Evolutionary conservation across 2,329 filamentous ascomycete species (phyloP), one percentile per base, ranked within the genome.

Genomic region (Fusarium graminum): DNA sequence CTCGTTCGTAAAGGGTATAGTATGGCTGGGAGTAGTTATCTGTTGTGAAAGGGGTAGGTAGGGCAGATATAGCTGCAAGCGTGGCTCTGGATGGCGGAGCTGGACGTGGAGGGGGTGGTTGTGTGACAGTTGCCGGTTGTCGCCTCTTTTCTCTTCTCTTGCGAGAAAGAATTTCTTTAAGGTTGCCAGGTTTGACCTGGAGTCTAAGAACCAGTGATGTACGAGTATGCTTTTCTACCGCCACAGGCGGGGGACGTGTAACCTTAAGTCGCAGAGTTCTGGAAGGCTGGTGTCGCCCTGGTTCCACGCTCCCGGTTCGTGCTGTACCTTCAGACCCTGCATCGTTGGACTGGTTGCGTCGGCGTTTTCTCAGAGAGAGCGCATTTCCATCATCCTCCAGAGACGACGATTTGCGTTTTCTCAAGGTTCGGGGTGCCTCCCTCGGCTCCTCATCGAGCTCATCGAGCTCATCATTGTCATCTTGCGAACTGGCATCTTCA

Each of bases 1-100:
- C 94, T 68, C 92, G 92, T 69, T 97, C 94, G 63, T 91, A 91
- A 67, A 97, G 94, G 0, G 92, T 92, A 71, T 94, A 94, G 74
- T 96, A 94, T 1, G 92, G 91, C 62, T 93, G 90, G 2, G 88
- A 88, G 74, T 92, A 94, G 40, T 78, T 80, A 71, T 87, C 76
- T 73, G 85, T 73, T 75, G 86, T 77, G 79, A 88, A 80, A 78
- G 90, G 74, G 78, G 90, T 74, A 76, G 83, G 87, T 74, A 83
- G 83, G 38, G 69, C 61, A 19, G 70, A 56, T 43, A 71, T 69
- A 25, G 70, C 66, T 12, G 62, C 41, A 26, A 71, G 65, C 3
- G 64, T 64, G 19, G 54, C 56, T 47, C 68, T 72, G 8, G 67
- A 63, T 26, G 71, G 65, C 10, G 70, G 71, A 38, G 69, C 60